Evolutionary conservation across 2,329 filamentous ascomycete genomes (phyloP).

Genomic region (Colletotrichum abscissum): DNA sequence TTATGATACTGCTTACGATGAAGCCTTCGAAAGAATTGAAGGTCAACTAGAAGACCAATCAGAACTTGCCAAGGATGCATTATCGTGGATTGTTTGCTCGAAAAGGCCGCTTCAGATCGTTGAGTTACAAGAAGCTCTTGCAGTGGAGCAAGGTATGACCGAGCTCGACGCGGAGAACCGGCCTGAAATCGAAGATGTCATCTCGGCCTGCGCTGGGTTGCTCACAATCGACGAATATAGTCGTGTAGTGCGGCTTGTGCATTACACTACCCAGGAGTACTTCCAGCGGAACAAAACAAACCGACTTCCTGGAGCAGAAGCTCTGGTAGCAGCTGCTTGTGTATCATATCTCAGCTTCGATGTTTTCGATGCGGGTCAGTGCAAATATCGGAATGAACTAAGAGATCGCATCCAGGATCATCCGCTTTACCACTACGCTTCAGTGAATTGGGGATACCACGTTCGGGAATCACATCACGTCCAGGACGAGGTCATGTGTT

Average conservation of each 20-base stretch:
- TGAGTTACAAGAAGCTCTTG: constrained; percentile 57
- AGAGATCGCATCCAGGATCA: no score
- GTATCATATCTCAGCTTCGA: constrained; percentile 50
- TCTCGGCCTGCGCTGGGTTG: constrained; percentile 54
- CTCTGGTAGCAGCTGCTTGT: constrained; percentile 44
- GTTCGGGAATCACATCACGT: no score
- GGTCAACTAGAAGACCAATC: constrained; percentile 44
- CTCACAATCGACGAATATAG: constrained; percentile 53
- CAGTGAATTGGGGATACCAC: no score
- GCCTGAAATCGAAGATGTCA: constrained; percentile 44
- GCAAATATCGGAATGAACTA: no score
- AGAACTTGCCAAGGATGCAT: constrained; percentile 50
- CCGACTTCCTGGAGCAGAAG: constrained; percentile 47
- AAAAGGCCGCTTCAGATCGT: constrained; percentile 44
- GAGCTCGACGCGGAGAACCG: constrained; percentile 50
- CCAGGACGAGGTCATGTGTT: no score
- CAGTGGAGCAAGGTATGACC: constrained; percentile 42
- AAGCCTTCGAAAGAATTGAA: constrained; percentile 55
- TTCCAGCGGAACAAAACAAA: constrained; percentile 43
- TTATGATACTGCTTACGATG: constrained; percentile 52
- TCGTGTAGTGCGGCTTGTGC: constrained; percentile 52
- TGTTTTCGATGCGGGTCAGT: not conserved
- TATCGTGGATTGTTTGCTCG: constrained; percentile 55
- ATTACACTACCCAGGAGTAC: constrained; percentile 59
- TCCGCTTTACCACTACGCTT: no score